Conservation (phyloP, 495 filamentous ascomycete genomes). For the Evernia prunastri region DNA sequence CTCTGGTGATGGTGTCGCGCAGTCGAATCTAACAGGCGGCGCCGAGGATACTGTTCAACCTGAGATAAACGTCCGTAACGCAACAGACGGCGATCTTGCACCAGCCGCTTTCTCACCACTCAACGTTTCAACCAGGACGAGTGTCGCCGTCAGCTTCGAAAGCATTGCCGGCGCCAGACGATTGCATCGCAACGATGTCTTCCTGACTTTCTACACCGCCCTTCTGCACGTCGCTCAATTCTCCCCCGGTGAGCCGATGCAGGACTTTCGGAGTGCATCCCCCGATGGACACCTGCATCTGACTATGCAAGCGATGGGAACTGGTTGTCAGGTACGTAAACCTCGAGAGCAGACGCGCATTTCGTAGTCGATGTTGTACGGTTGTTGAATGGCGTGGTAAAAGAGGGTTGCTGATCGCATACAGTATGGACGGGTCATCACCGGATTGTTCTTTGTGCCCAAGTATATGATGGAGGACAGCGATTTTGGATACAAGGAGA, state of each 20-base stretch:
- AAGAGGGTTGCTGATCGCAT: neutral
- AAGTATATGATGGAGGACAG: neutral
- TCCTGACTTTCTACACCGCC: neutral
- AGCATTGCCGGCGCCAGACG: neutral
- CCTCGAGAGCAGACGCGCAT: neutral
- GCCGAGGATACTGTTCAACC: neutral
- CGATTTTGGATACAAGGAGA: neutral
- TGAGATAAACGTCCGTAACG: neutral
- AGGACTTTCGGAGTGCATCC: neutral
- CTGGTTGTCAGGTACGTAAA: neutral
- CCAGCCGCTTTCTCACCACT: neutral
- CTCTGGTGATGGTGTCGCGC: neutral
- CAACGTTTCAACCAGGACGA: no score
- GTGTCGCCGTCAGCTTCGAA: neutral
- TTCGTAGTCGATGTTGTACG: neutral
- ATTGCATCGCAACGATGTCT: constrained; percentile 1
- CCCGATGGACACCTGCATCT: neutral
- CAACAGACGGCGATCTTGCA: neutral
- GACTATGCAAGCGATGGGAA: neutral
- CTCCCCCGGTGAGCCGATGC: neutral
- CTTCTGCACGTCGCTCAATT: neutral
- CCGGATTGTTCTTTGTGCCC: neutral
- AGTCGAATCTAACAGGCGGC: neutral
- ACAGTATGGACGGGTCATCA: neutral
- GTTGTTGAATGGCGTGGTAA: neutral